These are phyloP conservation scores for Psilocybe cubensis DNA, from an alignment of 768 basidiomycete species.

Conservation along the genomic window DNA sequence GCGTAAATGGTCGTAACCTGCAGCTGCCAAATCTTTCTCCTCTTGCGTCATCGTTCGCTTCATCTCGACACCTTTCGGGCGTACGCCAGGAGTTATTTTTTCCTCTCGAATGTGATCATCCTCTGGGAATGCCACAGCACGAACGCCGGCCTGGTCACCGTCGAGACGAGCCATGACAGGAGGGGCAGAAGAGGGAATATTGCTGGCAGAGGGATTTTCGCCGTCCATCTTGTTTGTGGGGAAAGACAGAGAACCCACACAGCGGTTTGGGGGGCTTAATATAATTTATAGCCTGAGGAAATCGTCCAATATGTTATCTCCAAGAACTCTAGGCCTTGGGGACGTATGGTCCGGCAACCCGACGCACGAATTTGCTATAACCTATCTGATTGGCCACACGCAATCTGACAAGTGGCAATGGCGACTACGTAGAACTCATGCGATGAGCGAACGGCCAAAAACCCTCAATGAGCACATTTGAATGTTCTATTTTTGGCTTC, in stretches of 20 bases:
- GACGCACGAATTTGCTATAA: constrained; percentile 17
- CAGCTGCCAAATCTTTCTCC: constrained; percentile 65
- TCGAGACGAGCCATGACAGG: constrained; percentile 21
- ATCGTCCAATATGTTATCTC: constrained; percentile 13
- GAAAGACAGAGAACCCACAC: constrained; percentile 7
- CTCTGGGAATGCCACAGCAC: constrained; percentile 56
- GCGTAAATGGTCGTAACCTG: constrained; percentile 67
- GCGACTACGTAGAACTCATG: constrained; percentile 9
- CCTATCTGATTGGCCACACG: constrained; percentile 20
- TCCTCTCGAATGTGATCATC: constrained; percentile 41
- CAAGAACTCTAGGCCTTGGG: constrained; percentile 2
- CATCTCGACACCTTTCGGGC: constrained; percentile 63
- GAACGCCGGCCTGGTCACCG: constrained; percentile 37
- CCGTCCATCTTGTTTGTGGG: constrained; percentile 24
- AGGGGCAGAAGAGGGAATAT: constrained; percentile 18
- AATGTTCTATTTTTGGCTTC: constrained; percentile 24
- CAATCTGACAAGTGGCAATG: constrained; percentile 24
- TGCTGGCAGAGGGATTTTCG: constrained; percentile 17
- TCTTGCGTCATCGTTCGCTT: constrained; percentile 67
- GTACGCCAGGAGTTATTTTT: constrained; percentile 29
- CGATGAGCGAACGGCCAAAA: constrained; percentile 44
- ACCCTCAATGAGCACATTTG: constrained; percentile 29
- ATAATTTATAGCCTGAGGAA: constrained; percentile 12
- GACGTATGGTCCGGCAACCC: constrained; percentile 7
- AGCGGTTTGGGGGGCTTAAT: constrained; percentile 3